phyloP scores from a whole-genome alignment of 352 stramenopile species.

The Pythium angustatum region DNA sequence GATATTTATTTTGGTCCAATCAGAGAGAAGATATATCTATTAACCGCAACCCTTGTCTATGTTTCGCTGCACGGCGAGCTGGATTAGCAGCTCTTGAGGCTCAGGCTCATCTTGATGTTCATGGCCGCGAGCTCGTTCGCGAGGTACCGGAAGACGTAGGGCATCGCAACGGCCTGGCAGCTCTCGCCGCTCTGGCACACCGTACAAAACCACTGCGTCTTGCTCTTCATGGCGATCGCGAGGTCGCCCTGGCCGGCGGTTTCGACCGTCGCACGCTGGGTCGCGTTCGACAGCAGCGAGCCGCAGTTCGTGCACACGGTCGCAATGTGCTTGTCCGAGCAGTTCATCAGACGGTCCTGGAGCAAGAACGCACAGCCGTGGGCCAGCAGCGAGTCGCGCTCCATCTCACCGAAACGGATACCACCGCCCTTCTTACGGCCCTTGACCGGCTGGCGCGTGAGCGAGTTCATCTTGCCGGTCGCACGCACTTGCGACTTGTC shows the following conservation, averaged over 20 bases:
- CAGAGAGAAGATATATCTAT: slow-evolving; percentile 22
- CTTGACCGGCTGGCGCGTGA: slow-evolving; percentile 99
- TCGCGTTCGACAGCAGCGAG: slow-evolving; percentile 85
- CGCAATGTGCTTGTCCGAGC: slow-evolving; percentile 98
- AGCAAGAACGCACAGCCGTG: slow-evolving; percentile 97
- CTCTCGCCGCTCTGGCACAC: slow-evolving; percentile 88
- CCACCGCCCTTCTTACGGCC: slow-evolving; percentile 98
- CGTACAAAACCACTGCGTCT: slow-evolving; percentile 85
- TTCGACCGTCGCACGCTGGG: slow-evolving; percentile 81
- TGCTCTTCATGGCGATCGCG: slow-evolving; percentile 85
- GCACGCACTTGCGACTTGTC: slow-evolving; percentile 99
- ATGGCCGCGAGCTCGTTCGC: slow-evolving; percentile 99
- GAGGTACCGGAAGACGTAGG: slow-evolving; percentile 99
- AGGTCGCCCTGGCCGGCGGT: slow-evolving; percentile 82
- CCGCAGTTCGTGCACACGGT: slow-evolving; percentile 95
- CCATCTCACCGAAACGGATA: slow-evolving; percentile 99
- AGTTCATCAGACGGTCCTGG: slow-evolving; percentile 98
- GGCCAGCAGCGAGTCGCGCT: slow-evolving; percentile 98
- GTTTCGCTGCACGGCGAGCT: too few species aligned
- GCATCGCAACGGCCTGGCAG: slow-evolving; percentile 95
- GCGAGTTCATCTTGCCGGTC: slow-evolving; percentile 97
- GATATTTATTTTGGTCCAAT: slow-evolving; percentile 11
- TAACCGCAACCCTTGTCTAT: slow-evolving; percentile 5
- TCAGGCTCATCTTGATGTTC: slow-evolving; percentile 99
- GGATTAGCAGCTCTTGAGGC: slow-evolving; percentile 64